Conservation (phyloP, 495 filamentous ascomycete species). For the Amorphotheca resinae region DNA sequence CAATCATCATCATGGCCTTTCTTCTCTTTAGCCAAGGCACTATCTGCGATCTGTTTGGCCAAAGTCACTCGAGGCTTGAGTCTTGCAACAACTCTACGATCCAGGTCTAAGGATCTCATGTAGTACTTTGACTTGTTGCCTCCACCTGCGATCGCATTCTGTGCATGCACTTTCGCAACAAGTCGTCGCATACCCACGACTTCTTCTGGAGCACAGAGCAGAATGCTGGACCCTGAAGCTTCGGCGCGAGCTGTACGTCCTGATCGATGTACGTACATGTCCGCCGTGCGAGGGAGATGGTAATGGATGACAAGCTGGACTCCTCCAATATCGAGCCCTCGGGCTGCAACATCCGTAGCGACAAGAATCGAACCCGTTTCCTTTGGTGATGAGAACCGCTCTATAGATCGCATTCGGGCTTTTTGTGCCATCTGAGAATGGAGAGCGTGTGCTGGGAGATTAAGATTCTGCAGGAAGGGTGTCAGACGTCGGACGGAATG, state of each 20-base stretch:
- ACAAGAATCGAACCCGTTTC: conserved; percentile 60
- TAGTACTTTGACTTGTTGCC: conserved; percentile 41
- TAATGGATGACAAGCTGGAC: conserved; percentile 88
- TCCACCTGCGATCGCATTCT: conserved; percentile 21
- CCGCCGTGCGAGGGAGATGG: conserved; percentile 82
- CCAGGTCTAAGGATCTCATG: conserved; percentile 68
- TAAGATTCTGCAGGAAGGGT: conserved; percentile 72
- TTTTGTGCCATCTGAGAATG: conserved; percentile 96
- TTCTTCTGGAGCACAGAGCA: conserved; percentile 88
- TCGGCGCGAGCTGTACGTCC: conserved; percentile 85
- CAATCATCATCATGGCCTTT: conserved; percentile 71
- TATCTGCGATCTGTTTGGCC: conserved; percentile 75
- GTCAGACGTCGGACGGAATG: conserved; percentile 78
- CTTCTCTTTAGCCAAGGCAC: conserved; percentile 74
- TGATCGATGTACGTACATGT: conserved; percentile 90
- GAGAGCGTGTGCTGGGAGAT: conserved; percentile 62
- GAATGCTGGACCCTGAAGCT: conserved; percentile 61
- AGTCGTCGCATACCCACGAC: conserved; percentile 71
- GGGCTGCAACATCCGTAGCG: conserved; percentile 92
- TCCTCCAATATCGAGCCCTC: conserved; percentile 84
- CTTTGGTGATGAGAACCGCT: conserved; percentile 63
- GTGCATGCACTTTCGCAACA: conserved; percentile 56
- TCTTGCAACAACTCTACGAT: conserved; percentile 62
- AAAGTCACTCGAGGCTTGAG: conserved; percentile 62
- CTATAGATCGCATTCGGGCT: conserved; percentile 83